Conservation (phyloP, 2,329 filamentous ascomycete species). For the Claviceps quebecensis region DNA sequence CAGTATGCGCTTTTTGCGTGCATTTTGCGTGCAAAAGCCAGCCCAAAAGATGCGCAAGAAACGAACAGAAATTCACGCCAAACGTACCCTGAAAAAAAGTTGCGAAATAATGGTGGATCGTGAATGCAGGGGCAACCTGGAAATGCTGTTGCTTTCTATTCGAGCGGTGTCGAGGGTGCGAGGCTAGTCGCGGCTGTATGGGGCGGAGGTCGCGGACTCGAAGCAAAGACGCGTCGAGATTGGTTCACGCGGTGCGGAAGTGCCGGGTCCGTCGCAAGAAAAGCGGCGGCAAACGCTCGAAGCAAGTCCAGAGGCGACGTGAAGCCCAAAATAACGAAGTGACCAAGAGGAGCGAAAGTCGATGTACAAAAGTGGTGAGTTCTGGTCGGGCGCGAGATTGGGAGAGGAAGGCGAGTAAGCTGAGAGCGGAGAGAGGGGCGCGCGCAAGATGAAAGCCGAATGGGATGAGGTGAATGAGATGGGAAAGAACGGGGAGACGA, state of each 20-base stretch:
- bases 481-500: conserved; percentile 3
- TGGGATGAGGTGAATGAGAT: conserved; percentile 3
- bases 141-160: background rate
- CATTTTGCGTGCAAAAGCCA: background rate
- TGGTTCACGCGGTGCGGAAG: background rate
- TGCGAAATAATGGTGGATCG: conserved; percentile 4
- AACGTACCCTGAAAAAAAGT: conserved; percentile 2
- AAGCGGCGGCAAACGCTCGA: background rate
- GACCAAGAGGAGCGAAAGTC: background rate
- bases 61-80: background rate
- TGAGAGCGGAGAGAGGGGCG: background rate
- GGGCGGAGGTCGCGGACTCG: conserved; percentile 2
- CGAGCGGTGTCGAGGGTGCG: background rate
- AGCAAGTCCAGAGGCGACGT: background rate
- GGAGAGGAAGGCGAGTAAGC: background rate
- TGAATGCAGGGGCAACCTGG: conserved; percentile 1
- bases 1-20: no score
- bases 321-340: background rate
- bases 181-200: background rate
- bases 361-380: background rate
- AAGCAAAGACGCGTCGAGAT: conserved; percentile 4
- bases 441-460: conserved; percentile 2
- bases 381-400: background rate
- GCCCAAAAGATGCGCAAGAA: background rate
- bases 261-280: background rate